Conservation (phyloP, 352 stramenopile genomes). For the Globisporangium solare region DNA sequence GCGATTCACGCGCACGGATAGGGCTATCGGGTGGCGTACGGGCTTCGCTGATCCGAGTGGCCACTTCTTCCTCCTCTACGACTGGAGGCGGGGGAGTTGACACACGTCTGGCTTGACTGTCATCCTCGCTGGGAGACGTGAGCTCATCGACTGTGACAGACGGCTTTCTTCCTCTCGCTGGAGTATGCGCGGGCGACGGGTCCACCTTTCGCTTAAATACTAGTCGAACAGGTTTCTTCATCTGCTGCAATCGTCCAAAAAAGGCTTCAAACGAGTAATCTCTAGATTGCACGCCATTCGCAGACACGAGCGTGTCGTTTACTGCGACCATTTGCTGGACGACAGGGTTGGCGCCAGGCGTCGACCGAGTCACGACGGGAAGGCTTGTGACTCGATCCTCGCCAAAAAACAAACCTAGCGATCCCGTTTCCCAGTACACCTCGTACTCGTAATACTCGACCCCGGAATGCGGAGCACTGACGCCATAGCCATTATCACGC, state of each 20-base stretch:
- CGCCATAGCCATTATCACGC: conserved; percentile 6
- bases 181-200: background rate
- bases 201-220: conserved; percentile 47
- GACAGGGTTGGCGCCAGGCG: conserved; percentile 56
- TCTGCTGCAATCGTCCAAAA: conserved; percentile 75
- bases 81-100: conserved; percentile 9
- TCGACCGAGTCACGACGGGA: conserved; percentile 75
- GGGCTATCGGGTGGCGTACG: conserved; percentile 14
- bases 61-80: conserved; percentile 9
- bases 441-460: conserved; percentile 49
- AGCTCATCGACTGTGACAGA: conserved; percentile 31
- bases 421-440: conserved; percentile 77
- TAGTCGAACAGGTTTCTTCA: conserved; percentile 80
- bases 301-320: conserved; percentile 76
- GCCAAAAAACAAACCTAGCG: conserved; percentile 80
- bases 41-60: background rate
- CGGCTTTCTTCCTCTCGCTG: conserved; percentile 19
- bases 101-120: conserved; percentile 2
- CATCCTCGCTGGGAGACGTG: conserved; percentile 9
- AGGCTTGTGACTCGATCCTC: conserved; percentile 64
- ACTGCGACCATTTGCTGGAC: conserved; percentile 66
- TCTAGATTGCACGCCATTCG: conserved; percentile 62
- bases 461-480: conserved; percentile 13
- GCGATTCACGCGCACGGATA: conserved; percentile 3
- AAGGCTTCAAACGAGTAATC: conserved; percentile 81